Conservation (phyloP, 176 grass and related monocot species). For the Triticum aestivum region DNA sequence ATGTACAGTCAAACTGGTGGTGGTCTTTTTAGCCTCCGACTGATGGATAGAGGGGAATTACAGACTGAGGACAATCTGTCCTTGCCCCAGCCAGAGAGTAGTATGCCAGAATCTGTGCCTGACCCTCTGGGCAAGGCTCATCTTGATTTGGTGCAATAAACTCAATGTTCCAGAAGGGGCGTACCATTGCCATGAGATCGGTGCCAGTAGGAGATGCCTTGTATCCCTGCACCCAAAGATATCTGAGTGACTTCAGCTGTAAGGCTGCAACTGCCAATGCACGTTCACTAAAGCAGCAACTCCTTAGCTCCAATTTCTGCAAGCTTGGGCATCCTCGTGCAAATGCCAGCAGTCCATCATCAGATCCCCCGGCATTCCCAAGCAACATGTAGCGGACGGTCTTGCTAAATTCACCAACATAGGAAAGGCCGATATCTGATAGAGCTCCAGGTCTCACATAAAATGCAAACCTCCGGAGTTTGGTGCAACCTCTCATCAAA, state of each 20-base stretch:
- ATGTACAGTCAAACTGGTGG: constrained; percentile 52
- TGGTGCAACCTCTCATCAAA: constrained; percentile 78
- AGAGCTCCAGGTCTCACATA: constrained; percentile 92
- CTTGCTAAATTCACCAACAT: constrained; percentile 73
- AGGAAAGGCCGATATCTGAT: constrained; percentile 77
- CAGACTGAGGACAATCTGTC: constrained; percentile 63
- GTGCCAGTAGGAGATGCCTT: constrained; percentile 55
- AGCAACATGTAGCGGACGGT: constrained; percentile 78
- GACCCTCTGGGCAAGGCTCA: constrained; percentile 38
- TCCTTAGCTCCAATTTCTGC: constrained; percentile 93
- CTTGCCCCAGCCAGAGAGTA: constrained; percentile 89
- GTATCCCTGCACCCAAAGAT: constrained; percentile 98
- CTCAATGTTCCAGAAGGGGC: constrained; percentile 96
- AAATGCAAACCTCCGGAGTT: constrained; percentile 84
- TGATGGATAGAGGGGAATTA: constrained; percentile 55
- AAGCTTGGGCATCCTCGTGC: constrained; percentile 67
- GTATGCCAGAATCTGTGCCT: constrained; percentile 91
- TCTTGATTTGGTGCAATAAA: constrained; percentile 55
- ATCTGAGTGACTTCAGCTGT: constrained; percentile 69
- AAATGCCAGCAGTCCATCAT: constrained; percentile 58
- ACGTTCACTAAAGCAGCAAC: constrained; percentile 79
- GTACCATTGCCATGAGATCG: constrained; percentile 74
- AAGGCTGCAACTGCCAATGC: constrained; percentile 73
- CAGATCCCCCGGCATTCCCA: constrained; percentile 81
- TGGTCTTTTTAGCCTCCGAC: constrained; percentile 35